Evolutionary conservation across 345 rosid species (phyloP).

Genomic region (Hibiscus syriacus): DNA sequence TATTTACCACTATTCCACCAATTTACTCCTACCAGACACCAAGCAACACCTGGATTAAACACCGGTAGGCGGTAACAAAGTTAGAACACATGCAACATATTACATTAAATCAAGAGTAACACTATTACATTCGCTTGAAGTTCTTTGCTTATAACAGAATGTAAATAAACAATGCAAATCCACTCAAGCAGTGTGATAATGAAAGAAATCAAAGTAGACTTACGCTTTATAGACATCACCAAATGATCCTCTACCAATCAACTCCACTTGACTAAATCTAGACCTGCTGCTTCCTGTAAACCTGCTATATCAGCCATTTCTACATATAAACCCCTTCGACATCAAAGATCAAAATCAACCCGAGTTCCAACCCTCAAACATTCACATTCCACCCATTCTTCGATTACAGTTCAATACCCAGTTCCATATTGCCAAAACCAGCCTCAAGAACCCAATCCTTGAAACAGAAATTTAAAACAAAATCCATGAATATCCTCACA

Average conservation of each 20-base stretch:
- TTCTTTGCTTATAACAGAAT: too few relatives aligned
- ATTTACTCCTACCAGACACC: background rate
- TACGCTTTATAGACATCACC: constrained; percentile 99
- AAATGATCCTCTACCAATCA: constrained; percentile 93
- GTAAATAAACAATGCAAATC: constrained; percentile 2
- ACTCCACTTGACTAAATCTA: constrained; percentile 74
- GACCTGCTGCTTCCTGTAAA: constrained; percentile 66
- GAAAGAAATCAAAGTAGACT: constrained; percentile 22
- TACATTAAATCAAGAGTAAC: background rate
- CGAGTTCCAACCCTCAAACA: constrained; percentile 4
- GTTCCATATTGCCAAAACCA: too few relatives aligned
- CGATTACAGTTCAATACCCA: too few relatives aligned
- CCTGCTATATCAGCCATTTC: constrained; percentile 78
- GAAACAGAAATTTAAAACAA: background rate
- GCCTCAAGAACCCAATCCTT: background rate
- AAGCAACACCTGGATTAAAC: background rate
- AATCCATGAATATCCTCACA: background rate
- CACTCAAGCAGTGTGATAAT: background rate
- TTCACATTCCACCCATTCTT: too few relatives aligned
- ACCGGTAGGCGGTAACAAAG: background rate
- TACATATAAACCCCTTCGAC: constrained; percentile 16
- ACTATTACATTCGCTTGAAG: background rate
- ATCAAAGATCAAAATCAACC: constrained; percentile 5
- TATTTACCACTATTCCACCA: background rate
- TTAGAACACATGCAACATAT: background rate